These are phyloP conservation scores for Elongisporangium anandrum DNA, from an alignment of 352 stramenopile genomes.

Conservation along the genomic window DNA sequence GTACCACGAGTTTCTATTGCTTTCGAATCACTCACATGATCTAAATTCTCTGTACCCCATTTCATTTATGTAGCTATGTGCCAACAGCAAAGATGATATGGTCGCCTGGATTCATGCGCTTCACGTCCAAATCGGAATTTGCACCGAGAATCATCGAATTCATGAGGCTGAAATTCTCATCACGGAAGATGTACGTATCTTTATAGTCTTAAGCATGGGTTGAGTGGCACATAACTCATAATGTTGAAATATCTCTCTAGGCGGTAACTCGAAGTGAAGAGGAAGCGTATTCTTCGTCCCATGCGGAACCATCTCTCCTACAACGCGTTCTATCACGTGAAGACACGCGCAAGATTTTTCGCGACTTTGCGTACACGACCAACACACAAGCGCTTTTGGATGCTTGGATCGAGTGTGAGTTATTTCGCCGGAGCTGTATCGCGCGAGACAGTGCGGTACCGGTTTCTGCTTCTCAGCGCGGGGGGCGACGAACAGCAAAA, in stretches of 20 bases:
- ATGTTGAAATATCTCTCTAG: slow-evolving; percentile 15
- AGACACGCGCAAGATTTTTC: slow-evolving; percentile 77
- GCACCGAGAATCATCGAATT: slow-evolving; percentile 71
- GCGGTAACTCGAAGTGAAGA: slow-evolving; percentile 58
- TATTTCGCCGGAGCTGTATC: slow-evolving; percentile 68
- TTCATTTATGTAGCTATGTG: slow-evolving; percentile 50
- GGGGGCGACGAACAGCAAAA: slow-evolving; percentile 34
- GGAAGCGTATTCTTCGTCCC: slow-evolving; percentile 32
- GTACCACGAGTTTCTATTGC: slow-evolving; percentile 14
- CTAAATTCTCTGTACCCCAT: background rate
- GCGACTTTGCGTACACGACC: slow-evolving; percentile 68
- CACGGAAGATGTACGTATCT: slow-evolving; percentile 68
- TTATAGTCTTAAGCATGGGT: background rate
- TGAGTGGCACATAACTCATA: background rate
- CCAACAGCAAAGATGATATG: slow-evolving; percentile 76
- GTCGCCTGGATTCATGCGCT: slow-evolving; percentile 77
- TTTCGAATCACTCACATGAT: background rate
- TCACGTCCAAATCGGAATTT: slow-evolving; percentile 76
- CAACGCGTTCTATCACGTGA: slow-evolving; percentile 66
- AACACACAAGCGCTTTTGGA: slow-evolving; percentile 63
- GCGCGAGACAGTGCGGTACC: slow-evolving; percentile 45
- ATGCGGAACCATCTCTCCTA: slow-evolving; percentile 53
- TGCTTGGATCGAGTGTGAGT: slow-evolving; percentile 83
- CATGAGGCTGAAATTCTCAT: slow-evolving; percentile 84
- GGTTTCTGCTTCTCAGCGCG: slow-evolving; percentile 20